Conservation (phyloP, 805 yeast species). For the Pichia cephalocereana region DNA sequence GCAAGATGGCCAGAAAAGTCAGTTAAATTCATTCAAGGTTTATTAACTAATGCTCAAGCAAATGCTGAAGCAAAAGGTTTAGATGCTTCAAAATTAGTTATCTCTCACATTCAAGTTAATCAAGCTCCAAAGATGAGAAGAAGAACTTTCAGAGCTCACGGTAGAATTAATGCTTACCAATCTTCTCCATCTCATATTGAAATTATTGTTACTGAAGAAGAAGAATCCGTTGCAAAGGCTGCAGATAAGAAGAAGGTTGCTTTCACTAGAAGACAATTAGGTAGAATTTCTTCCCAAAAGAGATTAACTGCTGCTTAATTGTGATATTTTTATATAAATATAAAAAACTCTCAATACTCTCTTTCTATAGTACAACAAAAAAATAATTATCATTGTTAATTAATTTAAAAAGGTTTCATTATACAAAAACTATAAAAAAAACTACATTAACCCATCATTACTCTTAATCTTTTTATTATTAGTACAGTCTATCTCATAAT, state of each 20-base stretch:
- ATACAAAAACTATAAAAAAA: too few species aligned
- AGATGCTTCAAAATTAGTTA: constrained; percentile 86
- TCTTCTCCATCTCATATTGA: constrained; percentile 99
- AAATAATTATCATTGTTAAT: too few species aligned
- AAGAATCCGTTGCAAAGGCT: constrained; percentile 90
- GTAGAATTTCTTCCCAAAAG: constrained; percentile 83
- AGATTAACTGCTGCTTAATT: constrained; percentile 59
- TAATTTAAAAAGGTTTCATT: too few species aligned
- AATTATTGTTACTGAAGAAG: constrained; percentile 91
- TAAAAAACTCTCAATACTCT: too few species aligned
- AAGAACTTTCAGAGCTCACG: constrained; percentile 99
- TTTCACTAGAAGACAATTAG: constrained; percentile 86
- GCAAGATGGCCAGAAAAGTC: constrained; percentile 99
- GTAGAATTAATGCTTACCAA: constrained; percentile 99
- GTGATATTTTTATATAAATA: background rate
- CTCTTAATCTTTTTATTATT: too few species aligned
- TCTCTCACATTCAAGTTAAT: constrained; percentile 99
- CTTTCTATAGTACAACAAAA: too few species aligned
- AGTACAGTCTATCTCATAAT: too few species aligned
- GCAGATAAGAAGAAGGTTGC: constrained; percentile 42
- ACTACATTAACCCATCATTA: too few species aligned
- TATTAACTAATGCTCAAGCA: constrained; percentile 95
- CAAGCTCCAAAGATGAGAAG: constrained; percentile 99
- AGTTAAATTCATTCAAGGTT: constrained; percentile 89
- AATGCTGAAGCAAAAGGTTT: constrained; percentile 99